A percentile compares a stretch with the other conserved stretches of the same genome.
Evolutionary conservation across 441 rosid species (phyloP).

Genomic region (Oxalis stricta): DNA sequence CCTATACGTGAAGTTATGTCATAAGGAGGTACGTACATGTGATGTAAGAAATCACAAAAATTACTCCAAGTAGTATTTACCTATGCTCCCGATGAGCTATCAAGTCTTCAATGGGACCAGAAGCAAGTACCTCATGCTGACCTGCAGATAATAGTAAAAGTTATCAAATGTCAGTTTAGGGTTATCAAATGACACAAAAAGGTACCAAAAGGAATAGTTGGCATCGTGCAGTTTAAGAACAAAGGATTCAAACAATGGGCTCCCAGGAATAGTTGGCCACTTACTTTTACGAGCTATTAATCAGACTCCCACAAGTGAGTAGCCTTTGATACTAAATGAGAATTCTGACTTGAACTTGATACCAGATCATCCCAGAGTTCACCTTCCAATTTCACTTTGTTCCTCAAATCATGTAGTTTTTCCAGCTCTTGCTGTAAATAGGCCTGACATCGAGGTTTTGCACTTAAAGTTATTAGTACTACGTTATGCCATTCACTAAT

Average conservation of each 20-base stretch:
- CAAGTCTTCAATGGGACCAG: constrained; percentile 98
- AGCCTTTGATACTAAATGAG: constrained; percentile 92
- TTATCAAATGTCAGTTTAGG: not conserved
- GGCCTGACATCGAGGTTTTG: constrained; percentile 48
- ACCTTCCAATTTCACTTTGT: constrained; percentile 95
- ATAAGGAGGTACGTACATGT: constrained; percentile 8
- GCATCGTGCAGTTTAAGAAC: not conserved
- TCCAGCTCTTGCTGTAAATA: constrained; percentile 98
- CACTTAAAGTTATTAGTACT: constrained; percentile 9
- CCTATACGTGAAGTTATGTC: constrained; percentile 29
- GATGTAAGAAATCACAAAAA: constrained; percentile 2
- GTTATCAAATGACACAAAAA: not conserved
- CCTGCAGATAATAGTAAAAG: constrained; percentile 26
- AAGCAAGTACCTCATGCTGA: constrained; percentile 98
- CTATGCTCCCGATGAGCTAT: constrained; percentile 99
- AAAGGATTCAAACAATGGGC: too few species aligned
- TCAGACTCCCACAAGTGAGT: constrained; percentile 94
- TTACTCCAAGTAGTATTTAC: constrained; percentile 21
- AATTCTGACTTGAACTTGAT: constrained; percentile 87
- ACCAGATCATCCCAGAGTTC: constrained; percentile 98
- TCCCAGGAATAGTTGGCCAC: too few species aligned
- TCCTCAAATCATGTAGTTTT: constrained; percentile 87
- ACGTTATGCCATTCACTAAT: constrained; percentile 2
- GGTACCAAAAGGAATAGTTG: too few species aligned
- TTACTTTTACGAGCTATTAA: constrained; percentile 81